Base-by-base conservation (phyloP, 2,329 filamentous ascomycete species). In the Neopestalotiopsis rosae region DNA sequence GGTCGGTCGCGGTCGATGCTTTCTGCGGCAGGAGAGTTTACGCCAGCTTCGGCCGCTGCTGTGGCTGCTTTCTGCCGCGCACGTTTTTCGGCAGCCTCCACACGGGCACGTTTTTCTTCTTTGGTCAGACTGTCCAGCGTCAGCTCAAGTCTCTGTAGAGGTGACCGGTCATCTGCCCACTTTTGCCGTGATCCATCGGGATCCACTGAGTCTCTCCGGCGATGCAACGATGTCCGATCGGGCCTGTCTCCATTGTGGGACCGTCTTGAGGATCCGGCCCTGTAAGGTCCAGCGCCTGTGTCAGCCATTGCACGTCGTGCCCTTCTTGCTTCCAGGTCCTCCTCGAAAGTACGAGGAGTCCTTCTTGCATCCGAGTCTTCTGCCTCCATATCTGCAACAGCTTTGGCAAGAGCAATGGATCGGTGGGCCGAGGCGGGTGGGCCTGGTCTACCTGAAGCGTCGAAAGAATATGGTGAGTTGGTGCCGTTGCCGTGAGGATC, bases 111-210 rank as follows among this genome's bases (percentile, higher is more conserved):
- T 80, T 97, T 97, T 81, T 98, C 95, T 81, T 98, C 95, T 80
- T 98, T 98, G 79, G 93, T 97, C 80, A 98, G 95, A 81, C 93
- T 94, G 80, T 92, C 92, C 76, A 98, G 87, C 75, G 94, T 96
- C 76, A 93, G 89, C 84, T 99, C 95, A 73, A 99, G 88, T 83
- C 92, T 96, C 81, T 99, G 95, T 66, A 99, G 87, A 66, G 97
- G 96, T 71, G 95, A 98, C 75, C 93, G 90, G 78, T 97, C 92
- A 68, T 91, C 87, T 76, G 95, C 93, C 81, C 93, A 90, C 83
- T 86, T 84, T 84, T 84, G 88, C 68, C 84, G 82, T 73, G 83
- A 81, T 66, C 79, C 77, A 65, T 79, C 81, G 71, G 77, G 80
- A 65, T 73, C 79, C 57, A 77, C 69, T 5, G 84, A 82, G 24